Evolutionary conservation across 805 yeast genomes (phyloP).

Genomic region (Candida vartiovaarae): DNA sequence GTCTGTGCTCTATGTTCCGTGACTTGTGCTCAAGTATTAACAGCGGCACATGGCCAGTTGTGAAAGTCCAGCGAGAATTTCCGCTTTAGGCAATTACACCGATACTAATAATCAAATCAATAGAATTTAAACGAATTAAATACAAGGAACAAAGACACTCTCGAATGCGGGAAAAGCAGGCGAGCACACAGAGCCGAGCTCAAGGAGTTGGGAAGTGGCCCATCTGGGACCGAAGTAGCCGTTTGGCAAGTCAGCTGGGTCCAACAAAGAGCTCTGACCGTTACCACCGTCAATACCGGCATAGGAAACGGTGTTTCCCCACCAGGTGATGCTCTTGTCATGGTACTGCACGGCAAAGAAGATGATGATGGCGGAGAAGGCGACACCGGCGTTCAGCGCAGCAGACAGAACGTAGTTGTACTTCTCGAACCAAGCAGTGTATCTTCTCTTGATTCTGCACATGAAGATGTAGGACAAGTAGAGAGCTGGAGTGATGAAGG

Average conservation of each 20-base stretch:
- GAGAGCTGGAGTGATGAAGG: slow-evolving; percentile 27
- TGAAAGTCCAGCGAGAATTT: no score
- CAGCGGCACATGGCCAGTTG: no score
- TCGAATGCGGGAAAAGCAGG: no score
- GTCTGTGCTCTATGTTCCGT: no score
- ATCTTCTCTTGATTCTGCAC: slow-evolving; percentile 33
- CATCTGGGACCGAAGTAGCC: slow-evolving; percentile 19
- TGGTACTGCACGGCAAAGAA: slow-evolving; percentile 47
- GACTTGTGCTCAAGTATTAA: no score
- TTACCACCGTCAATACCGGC: slow-evolving; percentile 32
- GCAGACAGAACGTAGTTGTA: slow-evolving; percentile 46
- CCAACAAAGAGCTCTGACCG: slow-evolving; percentile 17
- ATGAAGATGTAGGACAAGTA: slow-evolving; percentile 34
- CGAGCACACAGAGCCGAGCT: background rate
- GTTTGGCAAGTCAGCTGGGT: slow-evolving; percentile 6
- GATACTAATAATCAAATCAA: background rate
- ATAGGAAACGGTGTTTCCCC: slow-evolving; percentile 49
- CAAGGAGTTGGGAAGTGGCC: slow-evolving; percentile 13
- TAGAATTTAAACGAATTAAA: no score
- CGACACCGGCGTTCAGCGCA: slow-evolving; percentile 56
- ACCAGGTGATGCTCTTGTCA: slow-evolving; percentile 43
- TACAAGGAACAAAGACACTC: no score
- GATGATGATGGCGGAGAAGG: slow-evolving; percentile 42
- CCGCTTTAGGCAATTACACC: background rate
- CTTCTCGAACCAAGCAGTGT: slow-evolving; percentile 46